Percentiles rank a stretch among this genome's conserved stretches.
These are phyloP conservation scores for Noccaea bulbosa DNA, from an alignment of 345 rosid genomes.

Conservation along the genomic window DNA sequence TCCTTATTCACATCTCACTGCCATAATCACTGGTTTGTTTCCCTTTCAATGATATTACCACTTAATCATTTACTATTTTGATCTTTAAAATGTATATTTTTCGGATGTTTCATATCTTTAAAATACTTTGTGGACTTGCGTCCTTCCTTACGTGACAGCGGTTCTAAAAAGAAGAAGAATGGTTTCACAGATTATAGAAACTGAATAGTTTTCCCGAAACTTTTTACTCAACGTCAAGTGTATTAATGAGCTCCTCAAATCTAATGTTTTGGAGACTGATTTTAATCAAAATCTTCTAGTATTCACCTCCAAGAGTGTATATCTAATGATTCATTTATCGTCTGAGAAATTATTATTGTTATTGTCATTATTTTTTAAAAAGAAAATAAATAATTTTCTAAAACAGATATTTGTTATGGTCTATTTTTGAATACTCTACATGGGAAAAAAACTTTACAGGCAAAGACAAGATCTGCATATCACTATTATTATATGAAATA, in stretches of 20 bases:
- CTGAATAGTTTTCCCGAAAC: neutral
- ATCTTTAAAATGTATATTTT: neutral
- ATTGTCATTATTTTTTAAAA: neutral
- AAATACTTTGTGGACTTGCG: neutral
- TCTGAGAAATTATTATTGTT: neutral
- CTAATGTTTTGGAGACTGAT: neutral
- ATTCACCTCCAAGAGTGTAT: no score
- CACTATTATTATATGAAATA: conserved; percentile 17
- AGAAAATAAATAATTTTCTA: neutral
- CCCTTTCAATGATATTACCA: neutral
- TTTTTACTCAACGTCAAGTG: neutral
- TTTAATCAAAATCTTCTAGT: neutral
- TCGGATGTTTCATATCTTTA: neutral
- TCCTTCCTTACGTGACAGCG: neutral
- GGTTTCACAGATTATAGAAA: neutral
- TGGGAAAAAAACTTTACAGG: conserved; percentile 1
- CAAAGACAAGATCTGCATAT: conserved; percentile 9
- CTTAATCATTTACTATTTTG: neutral
- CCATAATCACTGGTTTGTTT: conserved; percentile 46
- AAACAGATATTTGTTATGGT: neutral
- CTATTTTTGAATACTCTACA: neutral
- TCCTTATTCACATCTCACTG: conserved; percentile 45
- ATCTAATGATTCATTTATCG: neutral
- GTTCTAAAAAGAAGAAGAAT: conserved; percentile 4
- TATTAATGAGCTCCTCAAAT: neutral